Percentiles rank a stretch among this genome's conserved stretches.
These are phyloP conservation scores for Chalara sp. DNA, from an alignment of 2,329 filamentous ascomycete genomes.

Conservation along the genomic window DNA sequence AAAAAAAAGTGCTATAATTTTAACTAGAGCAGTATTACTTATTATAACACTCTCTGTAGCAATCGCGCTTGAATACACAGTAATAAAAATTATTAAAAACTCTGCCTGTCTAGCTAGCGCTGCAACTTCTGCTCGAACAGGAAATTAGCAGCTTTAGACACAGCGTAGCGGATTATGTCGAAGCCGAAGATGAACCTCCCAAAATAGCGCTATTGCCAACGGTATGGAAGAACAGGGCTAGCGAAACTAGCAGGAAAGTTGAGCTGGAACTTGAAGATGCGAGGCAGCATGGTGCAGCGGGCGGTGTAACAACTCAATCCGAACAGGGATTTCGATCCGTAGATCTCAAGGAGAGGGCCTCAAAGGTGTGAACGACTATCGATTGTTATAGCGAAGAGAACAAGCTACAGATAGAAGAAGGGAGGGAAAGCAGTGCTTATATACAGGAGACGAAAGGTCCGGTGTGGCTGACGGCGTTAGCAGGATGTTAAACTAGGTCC, in stretches of 20 bases:
- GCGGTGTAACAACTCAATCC: no score
- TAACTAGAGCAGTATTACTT: background rate
- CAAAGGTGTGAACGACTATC: no score
- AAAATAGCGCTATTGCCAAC: background rate
- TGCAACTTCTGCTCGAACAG: conserved; percentile 1
- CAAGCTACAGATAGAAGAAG: no score
- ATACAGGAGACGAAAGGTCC: conserved; percentile 2
- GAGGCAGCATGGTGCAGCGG: background rate
- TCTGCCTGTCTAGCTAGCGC: conserved; percentile 1
- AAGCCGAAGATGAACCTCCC: background rate
- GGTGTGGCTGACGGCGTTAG: background rate
- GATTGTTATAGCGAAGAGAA: no score
- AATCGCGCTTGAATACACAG: conserved; percentile 1
- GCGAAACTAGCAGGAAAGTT: no score
- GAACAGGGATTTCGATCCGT: no score
- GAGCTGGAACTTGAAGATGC: background rate
- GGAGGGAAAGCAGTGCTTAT: no score
- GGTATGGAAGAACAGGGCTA: no score
- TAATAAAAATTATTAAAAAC: conserved; percentile 1
- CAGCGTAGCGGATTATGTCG: background rate
- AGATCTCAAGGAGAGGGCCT: no score
- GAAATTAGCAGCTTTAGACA: background rate
- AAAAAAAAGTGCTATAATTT: conserved; percentile 1
- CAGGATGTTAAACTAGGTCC: no score
- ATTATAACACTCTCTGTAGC: background rate